Percentiles rank a stretch among this genome's conserved stretches.
Evolutionary conservation across 2,329 filamentous ascomycete species (phyloP).

Genomic region (Nannizzia gypsea): DNA sequence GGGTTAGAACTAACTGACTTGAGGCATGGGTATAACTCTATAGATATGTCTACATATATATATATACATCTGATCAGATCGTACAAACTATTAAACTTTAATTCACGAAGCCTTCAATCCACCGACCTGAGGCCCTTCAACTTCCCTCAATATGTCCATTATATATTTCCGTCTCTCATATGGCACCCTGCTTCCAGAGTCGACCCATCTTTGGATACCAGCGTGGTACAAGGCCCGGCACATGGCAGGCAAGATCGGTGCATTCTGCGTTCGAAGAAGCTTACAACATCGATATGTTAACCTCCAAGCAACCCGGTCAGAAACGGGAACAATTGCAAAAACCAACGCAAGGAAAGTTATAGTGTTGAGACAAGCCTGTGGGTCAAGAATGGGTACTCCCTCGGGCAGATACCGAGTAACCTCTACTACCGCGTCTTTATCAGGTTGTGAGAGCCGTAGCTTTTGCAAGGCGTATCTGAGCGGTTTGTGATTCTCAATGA

Average conservation of each 20-base stretch:
- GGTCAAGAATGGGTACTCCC: slow-evolving; percentile 18
- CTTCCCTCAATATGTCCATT: slow-evolving; percentile 29
- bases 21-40: background rate
- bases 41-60: background rate
- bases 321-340: slow-evolving; percentile 28
- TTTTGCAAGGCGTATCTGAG: slow-evolving; percentile 26
- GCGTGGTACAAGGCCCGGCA: slow-evolving; percentile 40
- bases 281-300: slow-evolving; percentile 38
- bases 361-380: slow-evolving; percentile 30
- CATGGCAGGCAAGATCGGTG: slow-evolving; percentile 33
- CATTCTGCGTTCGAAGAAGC: slow-evolving; percentile 33
- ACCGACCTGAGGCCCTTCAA: slow-evolving; percentile 34
- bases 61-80: background rate
- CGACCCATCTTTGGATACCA: slow-evolving; percentile 36
- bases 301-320: slow-evolving; percentile 33
- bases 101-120: background rate
- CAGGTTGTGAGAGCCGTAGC: background rate
- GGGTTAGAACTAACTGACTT: background rate
- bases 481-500: slow-evolving; percentile 28
- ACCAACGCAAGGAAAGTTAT: slow-evolving; percentile 36
- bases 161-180: slow-evolving; percentile 33
- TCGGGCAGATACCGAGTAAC: background rate
- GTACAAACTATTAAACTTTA: background rate
- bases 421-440: background rate
- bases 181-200: slow-evolving; percentile 26